Percentiles rank a stretch among this genome's conserved stretches.
These are phyloP conservation scores for Apophysomyces variabilis DNA, from an alignment of 371 early-diverging fungal species.

Conservation along the genomic window DNA sequence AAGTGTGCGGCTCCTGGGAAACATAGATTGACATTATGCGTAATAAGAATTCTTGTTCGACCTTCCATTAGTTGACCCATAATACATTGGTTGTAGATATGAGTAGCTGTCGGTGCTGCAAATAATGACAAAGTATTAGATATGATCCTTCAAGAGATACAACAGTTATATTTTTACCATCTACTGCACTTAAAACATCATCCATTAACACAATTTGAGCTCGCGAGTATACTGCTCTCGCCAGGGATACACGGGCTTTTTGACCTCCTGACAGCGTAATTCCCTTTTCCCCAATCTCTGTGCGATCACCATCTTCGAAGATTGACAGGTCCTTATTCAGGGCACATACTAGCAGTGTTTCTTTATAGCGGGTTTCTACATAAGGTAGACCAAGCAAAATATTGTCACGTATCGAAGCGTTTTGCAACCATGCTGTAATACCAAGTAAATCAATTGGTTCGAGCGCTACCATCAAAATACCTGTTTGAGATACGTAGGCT, in stretches of 20 bases:
- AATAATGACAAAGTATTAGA: slow-evolving; percentile 56
- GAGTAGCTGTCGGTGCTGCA: slow-evolving; percentile 84
- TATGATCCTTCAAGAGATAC: slow-evolving; percentile 43
- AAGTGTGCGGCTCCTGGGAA: slow-evolving; percentile 67
- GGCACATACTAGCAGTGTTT: slow-evolving; percentile 65
- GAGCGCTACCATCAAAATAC: background rate
- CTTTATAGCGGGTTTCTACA: slow-evolving; percentile 42
- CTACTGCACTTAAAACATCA: slow-evolving; percentile 81
- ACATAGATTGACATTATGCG: slow-evolving; percentile 86
- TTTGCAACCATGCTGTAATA: slow-evolving; percentile 75
- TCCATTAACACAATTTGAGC: slow-evolving; percentile 74
- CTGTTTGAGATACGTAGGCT: slow-evolving; percentile 17
- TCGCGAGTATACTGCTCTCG: slow-evolving; percentile 81
- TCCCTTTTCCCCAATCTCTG: slow-evolving; percentile 89
- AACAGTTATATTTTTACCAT: slow-evolving; percentile 29
- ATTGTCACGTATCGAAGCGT: slow-evolving; percentile 70
- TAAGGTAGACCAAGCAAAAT: slow-evolving; percentile 51
- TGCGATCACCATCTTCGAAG: slow-evolving; percentile 82
- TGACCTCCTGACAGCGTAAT: slow-evolving; percentile 75
- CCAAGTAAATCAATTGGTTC: slow-evolving; percentile 12
- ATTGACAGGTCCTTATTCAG: slow-evolving; percentile 42
- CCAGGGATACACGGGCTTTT: slow-evolving; percentile 77
- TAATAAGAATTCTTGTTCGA: slow-evolving; percentile 86
- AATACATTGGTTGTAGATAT: slow-evolving; percentile 75
- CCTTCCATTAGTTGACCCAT: slow-evolving; percentile 70